Evolutionary conservation across 2,329 filamentous ascomycete species (phyloP).

Genomic region (Talaromyces sp.): DNA sequence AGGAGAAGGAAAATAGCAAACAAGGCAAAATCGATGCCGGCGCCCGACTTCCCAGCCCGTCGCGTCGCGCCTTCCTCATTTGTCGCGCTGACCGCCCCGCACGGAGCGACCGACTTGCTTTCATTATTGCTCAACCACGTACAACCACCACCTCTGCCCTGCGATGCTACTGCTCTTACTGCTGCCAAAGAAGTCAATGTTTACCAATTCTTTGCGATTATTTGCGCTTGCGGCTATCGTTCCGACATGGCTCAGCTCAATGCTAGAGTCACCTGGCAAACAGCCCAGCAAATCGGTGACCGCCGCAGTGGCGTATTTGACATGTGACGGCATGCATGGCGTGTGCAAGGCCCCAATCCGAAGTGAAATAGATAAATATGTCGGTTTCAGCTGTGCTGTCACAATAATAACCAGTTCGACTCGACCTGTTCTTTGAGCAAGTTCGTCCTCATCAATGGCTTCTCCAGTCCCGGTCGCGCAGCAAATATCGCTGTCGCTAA

Average conservation of each 20-base stretch:
- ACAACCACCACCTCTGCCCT: background rate
- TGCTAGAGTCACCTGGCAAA: too few relatives aligned
- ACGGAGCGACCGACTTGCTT: background rate
- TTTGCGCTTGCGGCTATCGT: background rate
- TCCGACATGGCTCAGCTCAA: background rate
- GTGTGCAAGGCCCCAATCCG: background rate
- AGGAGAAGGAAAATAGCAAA: too few relatives aligned
- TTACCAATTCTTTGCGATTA: background rate
- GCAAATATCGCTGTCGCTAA: slow-evolving; percentile 9
- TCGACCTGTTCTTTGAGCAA: background rate
- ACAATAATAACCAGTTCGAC: background rate
- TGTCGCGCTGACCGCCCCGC: background rate
- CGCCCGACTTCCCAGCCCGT: background rate
- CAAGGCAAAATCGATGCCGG: too few relatives aligned
- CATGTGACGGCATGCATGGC: background rate
- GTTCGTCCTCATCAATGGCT: background rate
- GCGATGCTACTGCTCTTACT: background rate
- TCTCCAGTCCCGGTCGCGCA: background rate
- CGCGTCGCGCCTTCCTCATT: background rate
- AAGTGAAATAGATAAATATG: background rate
- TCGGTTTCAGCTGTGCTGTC: background rate
- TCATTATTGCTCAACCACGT: background rate
- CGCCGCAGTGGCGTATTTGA: too few relatives aligned
- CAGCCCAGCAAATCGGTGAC: background rate
- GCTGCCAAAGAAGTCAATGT: background rate